phyloP scores from a whole-genome alignment of 768 basidiomycete genomes.

The Boletus huronensis region DNA sequence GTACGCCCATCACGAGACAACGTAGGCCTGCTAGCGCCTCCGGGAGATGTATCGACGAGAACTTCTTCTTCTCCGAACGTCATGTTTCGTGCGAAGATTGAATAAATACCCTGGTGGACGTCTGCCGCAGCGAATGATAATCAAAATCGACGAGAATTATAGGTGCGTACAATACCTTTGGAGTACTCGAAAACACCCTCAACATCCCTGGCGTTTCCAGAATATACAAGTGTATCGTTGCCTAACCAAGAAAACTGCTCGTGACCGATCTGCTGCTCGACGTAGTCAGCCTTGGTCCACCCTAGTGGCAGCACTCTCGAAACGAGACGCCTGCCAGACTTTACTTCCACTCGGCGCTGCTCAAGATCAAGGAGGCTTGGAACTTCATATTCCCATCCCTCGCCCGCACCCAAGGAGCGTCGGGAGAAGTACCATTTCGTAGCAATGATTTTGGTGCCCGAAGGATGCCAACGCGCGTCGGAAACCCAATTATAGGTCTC shows the following conservation, averaged over 20 bases:
- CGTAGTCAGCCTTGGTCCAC: constrained; percentile 58
- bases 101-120: constrained; percentile 65
- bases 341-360: constrained; percentile 29
- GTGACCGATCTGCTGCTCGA: constrained; percentile 68
- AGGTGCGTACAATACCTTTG: constrained; percentile 47
- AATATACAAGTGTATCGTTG: constrained; percentile 56
- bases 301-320: constrained; percentile 56
- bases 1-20: constrained; percentile 66
- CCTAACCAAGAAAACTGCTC: constrained; percentile 67
- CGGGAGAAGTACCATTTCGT: constrained; percentile 73
- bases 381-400: constrained; percentile 66
- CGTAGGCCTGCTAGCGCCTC: constrained; percentile 72
- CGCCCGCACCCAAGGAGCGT: constrained; percentile 66
- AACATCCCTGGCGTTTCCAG: constrained; percentile 58
- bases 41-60: constrained; percentile 55
- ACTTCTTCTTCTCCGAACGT: constrained; percentile 50
- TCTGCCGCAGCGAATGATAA: constrained; percentile 37
- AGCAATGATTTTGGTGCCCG: constrained; percentile 58
- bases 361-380: constrained; percentile 28
- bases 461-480: constrained; percentile 69
- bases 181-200: constrained; percentile 51
- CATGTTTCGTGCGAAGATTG: constrained; percentile 65
- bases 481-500: constrained; percentile 72
- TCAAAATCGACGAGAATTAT: background rate
- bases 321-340: constrained; percentile 51